Percentiles rank a stretch among this genome's conserved stretches.
phyloP scores from a whole-genome alignment of 352 stramenopile species.

The Globisporangium spinosum region DNA sequence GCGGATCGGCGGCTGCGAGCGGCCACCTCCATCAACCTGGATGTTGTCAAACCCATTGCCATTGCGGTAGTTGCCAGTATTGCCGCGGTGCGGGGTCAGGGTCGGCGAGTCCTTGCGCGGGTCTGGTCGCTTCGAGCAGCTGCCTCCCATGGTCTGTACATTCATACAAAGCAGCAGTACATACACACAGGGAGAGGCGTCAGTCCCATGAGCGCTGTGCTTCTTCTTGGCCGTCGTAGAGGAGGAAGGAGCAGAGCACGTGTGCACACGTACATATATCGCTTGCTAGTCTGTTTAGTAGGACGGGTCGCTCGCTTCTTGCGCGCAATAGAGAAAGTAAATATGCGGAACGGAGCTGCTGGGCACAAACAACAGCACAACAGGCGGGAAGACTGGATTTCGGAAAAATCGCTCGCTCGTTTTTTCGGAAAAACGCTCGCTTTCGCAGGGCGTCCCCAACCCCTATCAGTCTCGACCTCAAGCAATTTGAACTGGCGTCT shows the following conservation, averaged over 20 bases:
- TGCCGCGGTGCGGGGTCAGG: constrained; percentile 7
- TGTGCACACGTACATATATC: neutral
- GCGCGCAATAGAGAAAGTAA: constrained; percentile 9
- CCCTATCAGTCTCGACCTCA: neutral
- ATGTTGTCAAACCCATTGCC: neutral
- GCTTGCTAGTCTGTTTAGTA: neutral
- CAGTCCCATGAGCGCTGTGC: neutral
- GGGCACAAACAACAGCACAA: neutral
- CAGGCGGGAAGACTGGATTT: constrained; percentile 6
- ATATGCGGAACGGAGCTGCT: constrained; percentile 2
- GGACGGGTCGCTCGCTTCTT: neutral
- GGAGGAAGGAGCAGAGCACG: neutral
- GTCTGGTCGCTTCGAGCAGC: constrained; percentile 11
- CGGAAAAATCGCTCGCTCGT: neutral
- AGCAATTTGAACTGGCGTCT: neutral
- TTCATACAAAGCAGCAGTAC: neutral
- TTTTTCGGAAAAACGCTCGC: neutral
- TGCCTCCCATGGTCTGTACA: constrained; percentile 14
- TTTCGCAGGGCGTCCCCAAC: neutral
- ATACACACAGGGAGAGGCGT: neutral
- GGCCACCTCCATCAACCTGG: neutral
- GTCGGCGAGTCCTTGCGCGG: constrained; percentile 13
- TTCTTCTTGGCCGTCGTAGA: neutral
- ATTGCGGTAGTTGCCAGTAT: constrained; percentile 1
- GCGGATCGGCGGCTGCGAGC: constrained; percentile 8